A percentile compares a stretch with the other conserved stretches of the same genome.
These are phyloP conservation scores for Cyclocybe cylindracea DNA, from an alignment of 768 basidiomycete genomes.

Conservation along the genomic window DNA sequence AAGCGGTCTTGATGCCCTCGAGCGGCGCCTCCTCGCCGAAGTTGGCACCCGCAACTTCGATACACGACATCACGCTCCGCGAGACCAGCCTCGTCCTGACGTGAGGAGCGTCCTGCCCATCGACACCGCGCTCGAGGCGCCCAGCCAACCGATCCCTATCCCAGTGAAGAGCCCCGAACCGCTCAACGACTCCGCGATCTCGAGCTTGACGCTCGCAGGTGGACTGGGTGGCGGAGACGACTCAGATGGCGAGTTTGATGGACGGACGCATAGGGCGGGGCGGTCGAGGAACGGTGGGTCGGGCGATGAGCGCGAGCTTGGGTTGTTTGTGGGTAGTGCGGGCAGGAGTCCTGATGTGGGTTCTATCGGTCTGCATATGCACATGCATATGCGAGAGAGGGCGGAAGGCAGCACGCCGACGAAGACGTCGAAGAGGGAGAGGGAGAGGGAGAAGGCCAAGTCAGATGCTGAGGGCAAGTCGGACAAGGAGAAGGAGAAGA, in stretches of 20 bases:
- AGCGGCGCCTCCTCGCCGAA: slow-evolving; percentile 65
- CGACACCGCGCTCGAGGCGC: slow-evolving; percentile 13
- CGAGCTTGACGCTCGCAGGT: slow-evolving; percentile 48
- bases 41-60: slow-evolving; percentile 67
- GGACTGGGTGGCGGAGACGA: slow-evolving; percentile 20
- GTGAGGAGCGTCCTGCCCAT: slow-evolving; percentile 31
- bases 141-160: slow-evolving; percentile 31
- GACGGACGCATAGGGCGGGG: slow-evolving; percentile 31
- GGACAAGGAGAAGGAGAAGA: slow-evolving; percentile 20
- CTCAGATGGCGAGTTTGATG: slow-evolving; percentile 27
- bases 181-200: slow-evolving; percentile 54
- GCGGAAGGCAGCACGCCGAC: slow-evolving; percentile 19
- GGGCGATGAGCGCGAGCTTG: slow-evolving; percentile 12
- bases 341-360: too few relatives aligned
- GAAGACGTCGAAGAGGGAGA: slow-evolving; percentile 10
- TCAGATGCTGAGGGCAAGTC: slow-evolving; percentile 13
- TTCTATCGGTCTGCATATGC: not conserved
- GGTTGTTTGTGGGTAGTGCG: slow-evolving; percentile 6
- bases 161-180: slow-evolving; percentile 35
- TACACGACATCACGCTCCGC: slow-evolving; percentile 7
- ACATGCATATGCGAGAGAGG: slow-evolving; percentile 23
- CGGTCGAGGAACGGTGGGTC: slow-evolving; percentile 18
- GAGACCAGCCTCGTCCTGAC: slow-evolving; percentile 28
- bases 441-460: slow-evolving; percentile 15
- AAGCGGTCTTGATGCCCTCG: slow-evolving; percentile 73